These are phyloP conservation scores for Berberis thunbergii DNA, from an alignment of 164 flowering plant species.

Conservation along the genomic window DNA sequence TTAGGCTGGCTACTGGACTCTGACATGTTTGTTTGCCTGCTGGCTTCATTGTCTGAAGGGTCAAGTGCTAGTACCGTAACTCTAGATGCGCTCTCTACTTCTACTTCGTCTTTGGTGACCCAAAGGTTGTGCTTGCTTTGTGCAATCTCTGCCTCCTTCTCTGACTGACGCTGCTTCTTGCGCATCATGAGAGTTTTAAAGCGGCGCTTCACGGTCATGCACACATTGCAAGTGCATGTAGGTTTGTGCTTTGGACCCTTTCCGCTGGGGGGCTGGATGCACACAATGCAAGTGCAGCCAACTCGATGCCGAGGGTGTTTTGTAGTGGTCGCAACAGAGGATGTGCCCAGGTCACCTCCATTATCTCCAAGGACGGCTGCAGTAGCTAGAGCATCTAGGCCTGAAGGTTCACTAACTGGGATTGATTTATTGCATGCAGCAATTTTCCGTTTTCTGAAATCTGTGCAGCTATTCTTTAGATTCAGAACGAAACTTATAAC, in stretches of 20 bases:
- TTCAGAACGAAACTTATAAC: not conserved
- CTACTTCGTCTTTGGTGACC: constrained; percentile 36
- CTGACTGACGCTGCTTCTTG: constrained; percentile 56
- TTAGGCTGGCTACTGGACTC: constrained; percentile 28
- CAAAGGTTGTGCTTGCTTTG: constrained; percentile 33
- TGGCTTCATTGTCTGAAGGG: constrained; percentile 25
- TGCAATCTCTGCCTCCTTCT: constrained; percentile 73
- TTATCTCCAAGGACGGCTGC: constrained; percentile 78
- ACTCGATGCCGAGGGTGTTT: constrained; percentile 95
- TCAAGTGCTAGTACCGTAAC: constrained; percentile 15
- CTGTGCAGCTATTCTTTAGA: constrained; percentile 24
- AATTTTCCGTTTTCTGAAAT: constrained; percentile 46
- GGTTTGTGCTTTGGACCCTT: constrained; percentile 84
- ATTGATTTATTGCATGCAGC: constrained; percentile 20
- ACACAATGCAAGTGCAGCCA: constrained; percentile 93
- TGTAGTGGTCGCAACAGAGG: constrained; percentile 66
- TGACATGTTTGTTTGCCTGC: constrained; percentile 21
- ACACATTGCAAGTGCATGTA: constrained; percentile 51
- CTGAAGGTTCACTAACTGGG: constrained; percentile 49
- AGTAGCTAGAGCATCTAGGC: constrained; percentile 84
- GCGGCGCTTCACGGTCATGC: constrained; percentile 61
- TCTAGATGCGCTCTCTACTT: constrained; percentile 39
- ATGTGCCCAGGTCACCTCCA: constrained; percentile 30
- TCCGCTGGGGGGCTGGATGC: constrained; percentile 99
- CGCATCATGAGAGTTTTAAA: constrained; percentile 67